Evolutionary conservation across 2,329 filamentous ascomycete species (phyloP).

Genomic region (Pestalotiopsis sp.): DNA sequence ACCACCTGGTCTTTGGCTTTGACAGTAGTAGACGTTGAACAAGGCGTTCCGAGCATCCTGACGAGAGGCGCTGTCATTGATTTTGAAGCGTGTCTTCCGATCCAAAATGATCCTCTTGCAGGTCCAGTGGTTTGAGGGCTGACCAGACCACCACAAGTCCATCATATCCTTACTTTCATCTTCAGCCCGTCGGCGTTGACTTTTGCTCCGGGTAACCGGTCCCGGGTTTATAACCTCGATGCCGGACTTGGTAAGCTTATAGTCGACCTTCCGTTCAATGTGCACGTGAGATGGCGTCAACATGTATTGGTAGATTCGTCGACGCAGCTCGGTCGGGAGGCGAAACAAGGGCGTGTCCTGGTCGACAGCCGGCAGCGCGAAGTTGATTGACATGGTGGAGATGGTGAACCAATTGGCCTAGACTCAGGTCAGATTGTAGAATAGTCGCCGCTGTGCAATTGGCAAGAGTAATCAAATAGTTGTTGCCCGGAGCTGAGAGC

Average conservation of each 20-base stretch:
- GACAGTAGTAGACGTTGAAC: background rate
- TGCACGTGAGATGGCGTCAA: constrained; percentile 1
- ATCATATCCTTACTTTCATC: background rate
- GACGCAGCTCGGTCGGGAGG: background rate
- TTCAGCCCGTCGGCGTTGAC: background rate
- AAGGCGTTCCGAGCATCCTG: background rate
- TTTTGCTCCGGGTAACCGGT: background rate
- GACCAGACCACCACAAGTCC: background rate
- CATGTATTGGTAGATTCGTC: background rate
- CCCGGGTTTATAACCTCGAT: background rate
- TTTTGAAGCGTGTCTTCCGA: background rate
- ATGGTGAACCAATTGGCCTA: background rate
- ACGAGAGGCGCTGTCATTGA: background rate
- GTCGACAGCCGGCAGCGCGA: background rate
- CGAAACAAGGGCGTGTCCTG: background rate
- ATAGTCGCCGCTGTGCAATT: no score
- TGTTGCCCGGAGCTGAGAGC: no score
- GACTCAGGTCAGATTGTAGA: no score
- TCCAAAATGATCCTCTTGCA: background rate
- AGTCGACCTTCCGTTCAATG: background rate
- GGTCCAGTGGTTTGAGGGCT: background rate
- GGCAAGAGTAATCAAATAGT: no score
- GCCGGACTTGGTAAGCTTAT: background rate
- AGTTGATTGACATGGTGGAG: background rate
- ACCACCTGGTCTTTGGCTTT: background rate